Evolutionary conservation across 495 filamentous ascomycete genomes (phyloP).

Genomic region (Penicillium argentinense): DNA sequence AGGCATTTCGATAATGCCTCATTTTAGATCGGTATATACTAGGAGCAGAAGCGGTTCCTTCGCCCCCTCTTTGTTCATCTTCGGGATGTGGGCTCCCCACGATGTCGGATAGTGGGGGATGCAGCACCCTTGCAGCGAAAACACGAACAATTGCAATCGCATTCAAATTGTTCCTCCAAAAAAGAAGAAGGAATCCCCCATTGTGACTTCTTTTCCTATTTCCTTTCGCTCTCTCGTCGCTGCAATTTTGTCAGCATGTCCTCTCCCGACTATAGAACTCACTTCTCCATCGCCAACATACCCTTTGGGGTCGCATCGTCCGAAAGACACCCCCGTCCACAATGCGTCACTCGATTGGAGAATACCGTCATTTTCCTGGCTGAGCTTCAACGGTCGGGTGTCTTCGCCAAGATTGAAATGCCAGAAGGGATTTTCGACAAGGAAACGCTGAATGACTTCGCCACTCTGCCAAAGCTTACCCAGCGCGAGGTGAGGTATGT

Average conservation of each 20-base stretch:
- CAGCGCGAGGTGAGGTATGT: conserved; percentile 61
- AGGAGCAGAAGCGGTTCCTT: background rate
- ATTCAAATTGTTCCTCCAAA: background rate
- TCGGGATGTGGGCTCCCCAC: conserved; percentile 19
- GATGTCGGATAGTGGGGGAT: conserved; percentile 14
- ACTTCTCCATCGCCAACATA: conserved; percentile 67
- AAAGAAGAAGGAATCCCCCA: too few species aligned
- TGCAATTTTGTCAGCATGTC: conserved; percentile 14
- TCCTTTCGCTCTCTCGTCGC: too few species aligned
- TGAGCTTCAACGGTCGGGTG: conserved; percentile 50
- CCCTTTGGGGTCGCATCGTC: conserved; percentile 81
- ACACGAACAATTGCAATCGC: background rate
- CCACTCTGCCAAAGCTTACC: conserved; percentile 60
- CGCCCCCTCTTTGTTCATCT: background rate
- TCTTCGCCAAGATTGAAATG: conserved; percentile 17
- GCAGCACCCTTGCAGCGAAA: background rate
- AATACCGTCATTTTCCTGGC: conserved; percentile 39
- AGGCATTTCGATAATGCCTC: too few species aligned
- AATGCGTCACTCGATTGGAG: conserved; percentile 31
- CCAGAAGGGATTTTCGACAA: conserved; percentile 33
- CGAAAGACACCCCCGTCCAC: conserved; percentile 41
- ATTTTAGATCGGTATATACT: too few species aligned
- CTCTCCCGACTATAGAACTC: conserved; percentile 22
- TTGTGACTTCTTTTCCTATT: too few species aligned
- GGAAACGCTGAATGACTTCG: conserved; percentile 72